A percentile compares a stretch with the other conserved stretches of the same genome.
Conservation (phyloP, 768 basidiomycete species). For the Lactifluus volemus region DNA sequence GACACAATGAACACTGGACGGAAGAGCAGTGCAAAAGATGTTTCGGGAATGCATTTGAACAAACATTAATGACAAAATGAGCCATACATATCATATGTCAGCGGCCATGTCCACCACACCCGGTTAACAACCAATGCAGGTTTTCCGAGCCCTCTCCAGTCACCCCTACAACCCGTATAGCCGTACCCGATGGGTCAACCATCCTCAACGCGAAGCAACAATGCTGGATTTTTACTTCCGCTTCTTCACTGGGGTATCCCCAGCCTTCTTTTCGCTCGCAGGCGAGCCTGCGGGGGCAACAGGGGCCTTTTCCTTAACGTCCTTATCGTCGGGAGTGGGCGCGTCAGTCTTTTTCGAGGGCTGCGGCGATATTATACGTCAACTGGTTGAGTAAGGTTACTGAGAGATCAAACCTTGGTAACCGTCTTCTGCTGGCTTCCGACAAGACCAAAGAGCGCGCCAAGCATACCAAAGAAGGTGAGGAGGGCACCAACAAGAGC, state of each 20-base stretch:
- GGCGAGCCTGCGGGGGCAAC: constrained; percentile 67
- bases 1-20: neutral
- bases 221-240: constrained; percentile 42
- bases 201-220: neutral
- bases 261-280: constrained; percentile 67
- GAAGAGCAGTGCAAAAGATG: neutral
- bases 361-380: constrained; percentile 26
- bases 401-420: constrained; percentile 46
- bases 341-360: constrained; percentile 74
- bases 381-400: neutral
- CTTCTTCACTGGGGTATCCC: constrained; percentile 63
- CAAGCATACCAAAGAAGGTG: constrained; percentile 80
- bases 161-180: neutral
- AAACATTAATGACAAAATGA: constrained; percentile 8
- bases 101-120: neutral
- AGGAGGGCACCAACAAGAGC: constrained; percentile 66
- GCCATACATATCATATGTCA: constrained; percentile 4
- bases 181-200: neutral
- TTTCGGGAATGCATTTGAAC: constrained; percentile 1
- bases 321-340: constrained; percentile 54
- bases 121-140: constrained; percentile 6
- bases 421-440: constrained; percentile 65
- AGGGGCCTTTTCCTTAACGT: constrained; percentile 50
- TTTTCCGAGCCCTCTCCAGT: neutral
- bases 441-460: constrained; percentile 68